Evolutionary conservation across 164 flowering plant species (phyloP).

Genomic region (Santalum album): DNA sequence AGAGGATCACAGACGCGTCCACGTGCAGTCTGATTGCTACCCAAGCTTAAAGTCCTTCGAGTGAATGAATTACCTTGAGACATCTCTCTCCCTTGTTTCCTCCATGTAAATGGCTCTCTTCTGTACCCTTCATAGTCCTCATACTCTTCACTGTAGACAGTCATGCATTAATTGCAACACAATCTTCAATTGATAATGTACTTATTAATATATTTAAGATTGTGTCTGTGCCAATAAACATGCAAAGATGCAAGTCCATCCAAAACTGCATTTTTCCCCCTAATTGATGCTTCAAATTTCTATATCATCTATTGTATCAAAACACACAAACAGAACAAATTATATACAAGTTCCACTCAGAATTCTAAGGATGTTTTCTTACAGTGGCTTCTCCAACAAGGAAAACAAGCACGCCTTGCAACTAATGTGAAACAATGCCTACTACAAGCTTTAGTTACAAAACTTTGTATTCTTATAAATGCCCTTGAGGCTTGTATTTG

Average conservation of each 20-base stretch:
- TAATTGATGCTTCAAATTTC: not conserved
- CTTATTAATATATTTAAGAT: not conserved
- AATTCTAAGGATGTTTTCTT: no score
- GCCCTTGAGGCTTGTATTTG: no score
- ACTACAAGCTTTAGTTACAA: no score
- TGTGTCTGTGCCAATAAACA: not conserved
- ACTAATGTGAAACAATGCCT: no score
- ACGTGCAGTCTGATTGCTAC: constrained; percentile 20
- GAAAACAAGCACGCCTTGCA: no score
- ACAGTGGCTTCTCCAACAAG: no score
- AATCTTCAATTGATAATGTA: not conserved
- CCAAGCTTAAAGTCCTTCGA: constrained; percentile 28
- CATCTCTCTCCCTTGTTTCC: constrained; percentile 34
- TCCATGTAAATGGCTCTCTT: constrained; percentile 49
- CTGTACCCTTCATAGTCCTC: constrained; percentile 42
- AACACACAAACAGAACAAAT: not conserved
- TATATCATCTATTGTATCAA: no score
- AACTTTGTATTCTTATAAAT: no score
- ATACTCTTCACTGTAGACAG: constrained; percentile 47
- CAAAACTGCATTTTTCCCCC: not conserved
- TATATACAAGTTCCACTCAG: no score
- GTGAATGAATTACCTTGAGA: constrained; percentile 24
- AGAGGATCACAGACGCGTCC: constrained; percentile 25
- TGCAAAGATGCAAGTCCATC: not conserved
- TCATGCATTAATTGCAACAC: not conserved